Percentiles rank a stretch among this genome's conserved stretches.
Conservation (phyloP, 169 alveolate species). For the Amoebophrya sp. region DNA sequence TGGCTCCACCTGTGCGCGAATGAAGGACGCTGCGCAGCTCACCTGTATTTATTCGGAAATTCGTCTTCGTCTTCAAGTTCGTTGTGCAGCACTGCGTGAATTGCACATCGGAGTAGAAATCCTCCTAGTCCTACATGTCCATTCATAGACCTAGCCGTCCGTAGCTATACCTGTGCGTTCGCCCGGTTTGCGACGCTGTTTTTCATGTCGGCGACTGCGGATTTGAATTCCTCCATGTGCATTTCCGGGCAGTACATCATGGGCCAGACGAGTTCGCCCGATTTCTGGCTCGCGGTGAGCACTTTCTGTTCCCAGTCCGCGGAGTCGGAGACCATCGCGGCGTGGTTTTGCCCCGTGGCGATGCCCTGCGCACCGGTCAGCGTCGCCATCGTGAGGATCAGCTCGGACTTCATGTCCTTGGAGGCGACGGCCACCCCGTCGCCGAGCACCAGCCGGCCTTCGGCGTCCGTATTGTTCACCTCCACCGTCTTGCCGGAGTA, state of each 20-base stretch:
- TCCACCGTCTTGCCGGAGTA: constrained; percentile 85
- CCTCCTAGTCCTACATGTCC: too few relatives aligned
- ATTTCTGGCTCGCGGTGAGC: constrained; percentile 8
- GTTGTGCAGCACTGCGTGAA: too few relatives aligned
- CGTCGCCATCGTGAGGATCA: constrained; percentile 82
- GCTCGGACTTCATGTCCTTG: constrained; percentile 54
- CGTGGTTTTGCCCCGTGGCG: constrained; percentile 57
- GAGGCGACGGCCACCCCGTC: constrained; percentile 86
- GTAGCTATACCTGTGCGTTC: constrained; percentile 20
- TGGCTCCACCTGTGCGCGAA: not conserved
- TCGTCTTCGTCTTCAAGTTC: too few relatives aligned
- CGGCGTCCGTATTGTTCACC: constrained; percentile 93
- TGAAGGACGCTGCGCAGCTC: constrained; percentile 1
- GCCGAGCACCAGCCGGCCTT: constrained; percentile 91
- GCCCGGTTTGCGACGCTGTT: constrained; percentile 41
- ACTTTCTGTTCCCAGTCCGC: constrained; percentile 13
- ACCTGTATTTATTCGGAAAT: too few relatives aligned
- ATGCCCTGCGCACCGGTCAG: constrained; percentile 81
- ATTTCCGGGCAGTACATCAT: not conserved
- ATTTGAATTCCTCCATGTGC: constrained; percentile 43
- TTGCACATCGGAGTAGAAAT: too few relatives aligned
- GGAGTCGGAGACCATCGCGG: constrained; percentile 20
- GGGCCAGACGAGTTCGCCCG: not conserved
- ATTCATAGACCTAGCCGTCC: too few relatives aligned
- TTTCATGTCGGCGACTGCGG: constrained; percentile 71